phyloP scores from a whole-genome alignment of 2,329 filamentous ascomycete genomes.

The Phialocephala subalpina region DNA sequence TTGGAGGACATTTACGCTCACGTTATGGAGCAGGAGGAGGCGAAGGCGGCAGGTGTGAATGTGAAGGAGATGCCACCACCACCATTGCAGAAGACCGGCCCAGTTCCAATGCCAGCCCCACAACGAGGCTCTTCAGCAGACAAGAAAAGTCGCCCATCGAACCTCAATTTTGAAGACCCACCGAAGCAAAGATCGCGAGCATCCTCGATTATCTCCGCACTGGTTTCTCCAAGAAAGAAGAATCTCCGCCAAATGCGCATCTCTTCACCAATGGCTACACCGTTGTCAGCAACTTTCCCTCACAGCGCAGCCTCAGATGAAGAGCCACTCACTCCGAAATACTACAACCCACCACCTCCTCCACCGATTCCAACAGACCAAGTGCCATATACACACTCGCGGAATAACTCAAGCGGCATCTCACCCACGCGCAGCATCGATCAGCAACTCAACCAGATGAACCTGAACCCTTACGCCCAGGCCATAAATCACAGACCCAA shows the following conservation, averaged over 20 bases:
- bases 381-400: constrained; percentile 44
- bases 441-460: constrained; percentile 29
- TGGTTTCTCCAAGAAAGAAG: constrained; percentile 61
- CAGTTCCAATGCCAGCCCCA: constrained; percentile 41
- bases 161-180: constrained; percentile 50
- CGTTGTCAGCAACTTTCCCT: constrained; percentile 66
- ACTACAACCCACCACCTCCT: constrained; percentile 64
- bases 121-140: constrained; percentile 40
- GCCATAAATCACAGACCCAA: constrained; percentile 27
- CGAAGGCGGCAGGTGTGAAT: constrained; percentile 63
- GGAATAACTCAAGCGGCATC: constrained; percentile 25
- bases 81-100: constrained; percentile 36
- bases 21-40: constrained; percentile 87
- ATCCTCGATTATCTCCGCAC: constrained; percentile 66
- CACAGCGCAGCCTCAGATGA: constrained; percentile 62
- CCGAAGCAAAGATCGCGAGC: constrained; percentile 60
- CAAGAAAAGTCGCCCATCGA: constrained; percentile 55
- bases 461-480: constrained; percentile 25
- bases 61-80: constrained; percentile 52
- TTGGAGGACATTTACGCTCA: constrained; percentile 91
- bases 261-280: constrained; percentile 72
- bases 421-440: constrained; percentile 41
- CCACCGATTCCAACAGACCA: constrained; percentile 62
- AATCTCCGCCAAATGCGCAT: constrained; percentile 60
- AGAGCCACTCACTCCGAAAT: constrained; percentile 63